These are phyloP conservation scores for Huntiella omanensis DNA, from an alignment of 2,329 filamentous ascomycete species.

Conservation along the genomic window DNA sequence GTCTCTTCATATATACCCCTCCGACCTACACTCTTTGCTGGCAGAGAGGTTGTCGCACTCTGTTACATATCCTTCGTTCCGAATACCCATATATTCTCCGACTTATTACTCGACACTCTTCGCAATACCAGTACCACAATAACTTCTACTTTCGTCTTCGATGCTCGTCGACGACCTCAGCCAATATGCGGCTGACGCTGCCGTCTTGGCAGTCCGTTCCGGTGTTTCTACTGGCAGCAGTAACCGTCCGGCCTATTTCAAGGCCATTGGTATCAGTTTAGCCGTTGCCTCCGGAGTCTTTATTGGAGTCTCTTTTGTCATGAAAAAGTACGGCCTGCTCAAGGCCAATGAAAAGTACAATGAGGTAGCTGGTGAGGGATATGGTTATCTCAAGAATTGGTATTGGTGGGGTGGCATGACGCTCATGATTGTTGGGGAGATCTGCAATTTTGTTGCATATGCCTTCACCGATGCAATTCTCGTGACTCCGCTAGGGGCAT, in stretches of 20 bases:
- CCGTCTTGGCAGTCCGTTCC: conserved; percentile 17
- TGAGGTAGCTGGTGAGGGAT: conserved; percentile 86
- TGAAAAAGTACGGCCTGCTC: conserved; percentile 84
- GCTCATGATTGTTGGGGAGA: conserved; percentile 89
- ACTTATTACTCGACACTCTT: too few relatives aligned
- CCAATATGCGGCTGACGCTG: conserved; percentile 4
- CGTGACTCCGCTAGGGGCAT: conserved; percentile 76
- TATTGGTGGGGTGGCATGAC: conserved; percentile 96
- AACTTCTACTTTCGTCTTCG: neutral
- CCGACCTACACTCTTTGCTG: too few relatives aligned
- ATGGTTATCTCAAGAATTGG: conserved; percentile 86
- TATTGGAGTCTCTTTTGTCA: conserved; percentile 84
- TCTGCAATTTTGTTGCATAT: conserved; percentile 95
- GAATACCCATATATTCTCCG: too few relatives aligned
- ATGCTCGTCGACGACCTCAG: conserved; percentile 5
- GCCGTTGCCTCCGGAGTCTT: conserved; percentile 78
- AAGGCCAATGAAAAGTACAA: conserved; percentile 93
- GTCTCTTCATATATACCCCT: too few relatives aligned
- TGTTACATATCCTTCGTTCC: too few relatives aligned
- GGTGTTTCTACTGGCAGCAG: conserved; percentile 19
- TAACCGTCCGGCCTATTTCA: conserved; percentile 42
- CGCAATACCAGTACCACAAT: neutral
- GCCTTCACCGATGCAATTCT: conserved; percentile 92
- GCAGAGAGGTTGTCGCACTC: too few relatives aligned
- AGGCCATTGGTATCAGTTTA: conserved; percentile 68